Conservation (phyloP, 768 basidiomycete genomes). For the Lyophyllum atratum region DNA sequence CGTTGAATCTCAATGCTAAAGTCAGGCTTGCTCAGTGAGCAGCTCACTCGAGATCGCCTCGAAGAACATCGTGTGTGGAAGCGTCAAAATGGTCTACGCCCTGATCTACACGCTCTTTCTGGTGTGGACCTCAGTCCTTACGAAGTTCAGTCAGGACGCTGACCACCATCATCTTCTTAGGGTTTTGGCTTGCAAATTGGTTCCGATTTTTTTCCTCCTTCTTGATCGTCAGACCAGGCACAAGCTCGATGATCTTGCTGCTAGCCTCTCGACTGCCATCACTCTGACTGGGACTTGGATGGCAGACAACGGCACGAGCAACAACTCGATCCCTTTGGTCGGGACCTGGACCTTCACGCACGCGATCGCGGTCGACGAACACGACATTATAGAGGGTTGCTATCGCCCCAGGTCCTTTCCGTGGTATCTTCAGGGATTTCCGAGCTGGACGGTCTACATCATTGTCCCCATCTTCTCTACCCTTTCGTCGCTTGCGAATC, state of each 20-base stretch:
- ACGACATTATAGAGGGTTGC: conserved; percentile 65
- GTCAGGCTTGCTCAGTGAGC: conserved; percentile 47
- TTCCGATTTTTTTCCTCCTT: conserved; percentile 75
- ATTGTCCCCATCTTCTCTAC: conserved; percentile 78
- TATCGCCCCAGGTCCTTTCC: conserved; percentile 63
- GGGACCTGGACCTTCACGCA: conserved; percentile 73
- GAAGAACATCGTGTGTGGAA: conserved; percentile 82
- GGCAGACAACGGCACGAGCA: conserved; percentile 53
- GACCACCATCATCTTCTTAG: conserved; percentile 24
- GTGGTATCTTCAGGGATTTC: conserved; percentile 85
- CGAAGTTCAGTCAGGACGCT: neutral
- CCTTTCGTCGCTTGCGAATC: conserved; percentile 72
- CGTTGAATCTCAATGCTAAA: conserved; percentile 4
- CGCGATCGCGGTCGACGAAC: conserved; percentile 41
- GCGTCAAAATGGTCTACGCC: conserved; percentile 89
- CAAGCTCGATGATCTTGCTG: conserved; percentile 54
- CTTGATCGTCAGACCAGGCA: conserved; percentile 60
- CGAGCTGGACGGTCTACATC: conserved; percentile 73
- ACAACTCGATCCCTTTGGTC: conserved; percentile 43
- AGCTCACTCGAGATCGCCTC: conserved; percentile 84
- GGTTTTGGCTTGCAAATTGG: conserved; percentile 87
- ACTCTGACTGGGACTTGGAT: conserved; percentile 68
- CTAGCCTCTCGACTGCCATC: conserved; percentile 47
- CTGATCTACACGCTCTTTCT: conserved; percentile 84
- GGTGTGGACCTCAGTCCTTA: conserved; percentile 28